These are phyloP conservation scores for Rhododendron simsii DNA, from an alignment of 148 eudicot species.

Conservation along the genomic window DNA sequence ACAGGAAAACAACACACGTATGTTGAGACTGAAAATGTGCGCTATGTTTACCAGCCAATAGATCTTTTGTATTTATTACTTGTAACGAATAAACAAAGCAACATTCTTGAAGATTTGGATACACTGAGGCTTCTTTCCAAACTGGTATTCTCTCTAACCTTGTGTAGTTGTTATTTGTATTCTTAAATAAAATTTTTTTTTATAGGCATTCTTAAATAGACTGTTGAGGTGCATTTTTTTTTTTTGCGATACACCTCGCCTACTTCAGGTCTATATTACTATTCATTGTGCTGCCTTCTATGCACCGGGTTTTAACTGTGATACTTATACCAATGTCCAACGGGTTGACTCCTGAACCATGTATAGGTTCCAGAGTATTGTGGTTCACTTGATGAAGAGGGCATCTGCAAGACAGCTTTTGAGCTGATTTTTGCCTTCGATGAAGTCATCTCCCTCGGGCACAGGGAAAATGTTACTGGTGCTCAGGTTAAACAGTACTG, in stretches of 20 bases:
- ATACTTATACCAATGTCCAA: not conserved
- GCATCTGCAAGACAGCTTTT: conserved; percentile 79
- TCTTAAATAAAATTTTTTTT: not conserved
- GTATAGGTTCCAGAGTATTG: conserved; percentile 87
- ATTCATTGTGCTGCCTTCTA: not conserved
- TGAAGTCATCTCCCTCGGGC: conserved; percentile 90
- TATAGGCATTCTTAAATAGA: not conserved
- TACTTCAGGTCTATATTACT: not conserved
- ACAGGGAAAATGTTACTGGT: conserved; percentile 92
- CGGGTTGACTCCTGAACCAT: conserved; percentile 42
- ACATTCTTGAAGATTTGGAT: conserved; percentile 98
- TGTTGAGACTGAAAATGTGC: conserved; percentile 97
- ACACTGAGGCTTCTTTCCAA: conserved; percentile 94
- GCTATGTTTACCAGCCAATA: conserved; percentile 96
- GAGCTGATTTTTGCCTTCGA: conserved; percentile 95
- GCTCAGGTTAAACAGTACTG: conserved; percentile 95
- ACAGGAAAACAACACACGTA: conserved; percentile 98
- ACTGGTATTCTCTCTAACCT: conserved; percentile 58
- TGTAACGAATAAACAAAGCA: conserved; percentile 94
- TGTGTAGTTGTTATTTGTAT: not conserved
- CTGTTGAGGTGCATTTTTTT: not conserved
- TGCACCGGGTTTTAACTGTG: not conserved
- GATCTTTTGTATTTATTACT: conserved; percentile 82
- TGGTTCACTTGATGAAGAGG: conserved; percentile 83
- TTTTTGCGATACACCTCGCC: not conserved